phyloP scores from a whole-genome alignment of 2,329 filamentous ascomycete species.

The Fusarium coicis region DNA sequence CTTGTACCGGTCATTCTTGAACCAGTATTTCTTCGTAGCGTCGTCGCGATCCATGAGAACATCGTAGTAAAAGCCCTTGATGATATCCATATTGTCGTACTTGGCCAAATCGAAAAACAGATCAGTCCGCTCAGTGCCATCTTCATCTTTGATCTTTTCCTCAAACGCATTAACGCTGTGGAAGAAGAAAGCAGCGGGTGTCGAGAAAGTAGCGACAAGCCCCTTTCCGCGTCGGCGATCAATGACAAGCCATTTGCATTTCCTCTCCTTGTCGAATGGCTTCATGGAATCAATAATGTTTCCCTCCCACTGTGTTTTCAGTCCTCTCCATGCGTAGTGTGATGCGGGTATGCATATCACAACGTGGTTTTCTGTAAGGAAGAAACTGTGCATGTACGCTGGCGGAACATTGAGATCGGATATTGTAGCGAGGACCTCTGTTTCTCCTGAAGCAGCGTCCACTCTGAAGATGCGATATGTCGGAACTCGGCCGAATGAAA shows the following conservation, averaged over 20 bases:
- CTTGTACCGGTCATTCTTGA: slow-evolving; percentile 52
- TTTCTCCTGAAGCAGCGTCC: slow-evolving; percentile 70
- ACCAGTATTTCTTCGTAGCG: slow-evolving; percentile 56
- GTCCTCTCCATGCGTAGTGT: slow-evolving; percentile 66
- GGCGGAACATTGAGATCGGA: slow-evolving; percentile 58
- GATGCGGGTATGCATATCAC: slow-evolving; percentile 78
- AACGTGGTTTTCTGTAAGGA: slow-evolving; percentile 76
- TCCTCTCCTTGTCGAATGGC: slow-evolving; percentile 66
- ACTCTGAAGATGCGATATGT: slow-evolving; percentile 78
- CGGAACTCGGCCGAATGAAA: slow-evolving; percentile 66
- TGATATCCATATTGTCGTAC: slow-evolving; percentile 72
- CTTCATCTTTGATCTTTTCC: slow-evolving; percentile 56
- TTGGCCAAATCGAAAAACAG: slow-evolving; percentile 74
- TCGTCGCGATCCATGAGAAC: slow-evolving; percentile 67
- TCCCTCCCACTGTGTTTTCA: slow-evolving; percentile 70
- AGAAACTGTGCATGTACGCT: slow-evolving; percentile 87
- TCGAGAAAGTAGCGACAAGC: slow-evolving; percentile 75
- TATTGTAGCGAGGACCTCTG: slow-evolving; percentile 77
- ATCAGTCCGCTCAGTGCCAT: slow-evolving; percentile 49
- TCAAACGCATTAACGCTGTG: slow-evolving; percentile 84
- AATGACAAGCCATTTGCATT: slow-evolving; percentile 78
- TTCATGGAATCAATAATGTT: slow-evolving; percentile 77
- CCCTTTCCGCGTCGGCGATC: slow-evolving; percentile 72
- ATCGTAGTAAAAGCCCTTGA: slow-evolving; percentile 76
- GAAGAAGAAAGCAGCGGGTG: slow-evolving; percentile 79